Evolutionary conservation across 306 rosid genomes (phyloP).

Genomic region (Sechiopsis laciniata): DNA sequence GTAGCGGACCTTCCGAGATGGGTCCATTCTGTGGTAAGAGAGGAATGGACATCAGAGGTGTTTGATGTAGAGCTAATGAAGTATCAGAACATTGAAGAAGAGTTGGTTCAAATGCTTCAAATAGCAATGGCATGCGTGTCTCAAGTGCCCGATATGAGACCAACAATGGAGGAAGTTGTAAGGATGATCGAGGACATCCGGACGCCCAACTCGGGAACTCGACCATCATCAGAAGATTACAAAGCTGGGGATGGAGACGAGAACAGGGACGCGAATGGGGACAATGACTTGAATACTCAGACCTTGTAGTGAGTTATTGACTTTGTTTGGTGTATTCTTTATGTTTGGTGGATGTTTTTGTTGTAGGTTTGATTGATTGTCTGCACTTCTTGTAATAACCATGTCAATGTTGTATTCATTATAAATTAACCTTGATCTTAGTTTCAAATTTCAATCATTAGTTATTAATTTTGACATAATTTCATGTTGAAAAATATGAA

Average conservation of each 20-base stretch:
- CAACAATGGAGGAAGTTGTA: slow-evolving; percentile 75
- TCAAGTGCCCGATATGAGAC: slow-evolving; percentile 59
- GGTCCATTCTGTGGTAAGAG: slow-evolving; percentile 82
- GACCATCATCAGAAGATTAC: slow-evolving; percentile 39
- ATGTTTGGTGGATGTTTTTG: slow-evolving; percentile 22
- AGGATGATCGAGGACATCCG: slow-evolving; percentile 62
- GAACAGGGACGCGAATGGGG: too few species aligned
- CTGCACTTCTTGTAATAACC: slow-evolving; percentile 11
- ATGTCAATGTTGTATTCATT: slow-evolving; percentile 5
- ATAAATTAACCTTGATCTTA: neutral
- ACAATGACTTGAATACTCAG: slow-evolving; percentile 27
- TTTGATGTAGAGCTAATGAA: slow-evolving; percentile 80
- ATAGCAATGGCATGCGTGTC: slow-evolving; percentile 92
- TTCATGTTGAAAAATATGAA: neutral
- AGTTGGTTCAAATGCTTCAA: slow-evolving; percentile 88
- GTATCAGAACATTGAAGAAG: slow-evolving; percentile 72
- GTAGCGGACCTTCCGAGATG: slow-evolving; percentile 79
- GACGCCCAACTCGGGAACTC: slow-evolving; percentile 38
- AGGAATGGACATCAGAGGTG: slow-evolving; percentile 96
- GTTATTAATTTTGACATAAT: neutral
- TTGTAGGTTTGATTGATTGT: slow-evolving; percentile 7
- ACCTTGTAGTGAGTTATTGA: slow-evolving; percentile 22
- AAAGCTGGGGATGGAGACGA: slow-evolving; percentile 22
- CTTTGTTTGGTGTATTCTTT: slow-evolving; percentile 24
- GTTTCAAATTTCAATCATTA: neutral